A percentile compares a stretch with the other conserved stretches of the same genome.
Conservation (phyloP, 2,329 filamentous ascomycete genomes). For the Penicillium sp. region DNA sequence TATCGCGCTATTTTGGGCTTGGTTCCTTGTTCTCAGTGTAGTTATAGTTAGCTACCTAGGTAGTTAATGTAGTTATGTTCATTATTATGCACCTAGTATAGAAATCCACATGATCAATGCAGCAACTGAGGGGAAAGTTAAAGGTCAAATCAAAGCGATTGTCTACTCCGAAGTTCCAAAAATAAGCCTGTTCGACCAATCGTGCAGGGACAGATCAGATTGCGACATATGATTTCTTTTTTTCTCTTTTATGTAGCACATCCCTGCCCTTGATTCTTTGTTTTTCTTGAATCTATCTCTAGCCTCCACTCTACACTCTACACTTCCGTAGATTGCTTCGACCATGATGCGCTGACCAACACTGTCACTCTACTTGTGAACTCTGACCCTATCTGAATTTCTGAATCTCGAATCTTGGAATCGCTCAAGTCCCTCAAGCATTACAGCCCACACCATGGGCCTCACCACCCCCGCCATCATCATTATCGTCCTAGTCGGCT, state of each 20-base stretch:
- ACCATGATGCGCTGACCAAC: slow-evolving; percentile 4
- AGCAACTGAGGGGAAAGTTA: no score
- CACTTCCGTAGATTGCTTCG: neutral
- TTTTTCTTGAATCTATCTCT: neutral
- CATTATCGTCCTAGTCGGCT: slow-evolving; percentile 28
- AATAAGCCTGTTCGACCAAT: slow-evolving; percentile 1
- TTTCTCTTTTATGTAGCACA: slow-evolving; percentile 3
- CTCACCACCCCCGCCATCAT: slow-evolving; percentile 13
- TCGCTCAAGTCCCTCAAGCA: neutral
- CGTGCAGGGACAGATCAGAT: slow-evolving; percentile 6
- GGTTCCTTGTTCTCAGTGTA: neutral
- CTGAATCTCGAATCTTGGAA: neutral
- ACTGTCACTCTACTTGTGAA: neutral
- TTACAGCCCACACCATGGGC: slow-evolving; percentile 9
- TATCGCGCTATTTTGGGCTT: slow-evolving; percentile 5
- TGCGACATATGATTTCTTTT: slow-evolving; percentile 10
- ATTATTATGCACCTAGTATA: neutral
- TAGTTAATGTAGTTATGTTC: no score
- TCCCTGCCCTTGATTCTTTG: neutral
- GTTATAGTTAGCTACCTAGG: no score
- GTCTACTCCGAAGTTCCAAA: neutral
- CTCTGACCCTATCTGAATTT: no score
- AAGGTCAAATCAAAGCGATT: slow-evolving; percentile 1
- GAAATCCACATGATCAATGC: no score
- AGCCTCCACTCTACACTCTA: neutral